Conservation (phyloP, 2,329 filamentous ascomycete species). For the Hypoxylon sp. region DNA sequence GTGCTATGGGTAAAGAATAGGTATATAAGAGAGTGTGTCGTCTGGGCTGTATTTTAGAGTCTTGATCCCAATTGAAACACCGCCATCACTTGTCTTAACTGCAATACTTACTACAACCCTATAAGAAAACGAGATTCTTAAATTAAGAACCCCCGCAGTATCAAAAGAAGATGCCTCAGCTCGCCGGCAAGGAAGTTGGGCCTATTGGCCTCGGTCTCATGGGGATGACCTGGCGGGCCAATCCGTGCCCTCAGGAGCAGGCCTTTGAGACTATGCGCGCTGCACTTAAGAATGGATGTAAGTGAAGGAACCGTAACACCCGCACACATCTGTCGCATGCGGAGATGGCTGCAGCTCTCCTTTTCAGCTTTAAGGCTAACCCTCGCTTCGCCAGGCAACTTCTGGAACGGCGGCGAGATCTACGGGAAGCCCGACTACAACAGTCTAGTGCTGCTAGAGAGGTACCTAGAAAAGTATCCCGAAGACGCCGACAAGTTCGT, state of each 20-base stretch:
- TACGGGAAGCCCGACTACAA: slow-evolving; percentile 66
- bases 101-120: not conserved
- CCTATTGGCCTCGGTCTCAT: slow-evolving; percentile 48
- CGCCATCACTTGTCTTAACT: not conserved
- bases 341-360: not conserved
- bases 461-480: slow-evolving; percentile 68
- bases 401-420: slow-evolving; percentile 68
- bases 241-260: slow-evolving; percentile 54
- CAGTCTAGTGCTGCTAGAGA: slow-evolving; percentile 63
- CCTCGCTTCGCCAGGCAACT: slow-evolving; percentile 42
- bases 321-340: not conserved
- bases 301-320: not conserved
- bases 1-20: not conserved
- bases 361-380: slow-evolving; percentile 9
- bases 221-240: slow-evolving; percentile 50
- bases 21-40: slow-evolving; percentile 3
- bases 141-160: not conserved
- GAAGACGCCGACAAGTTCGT: slow-evolving; percentile 68
- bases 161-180: slow-evolving; percentile 18
- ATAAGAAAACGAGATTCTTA: too few relatives aligned
- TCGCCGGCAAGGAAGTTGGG: slow-evolving; percentile 30
- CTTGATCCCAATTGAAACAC: not conserved
- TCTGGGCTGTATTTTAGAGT: not conserved
- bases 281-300: slow-evolving; percentile 53
- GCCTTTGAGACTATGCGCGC: slow-evolving; percentile 63